Evolutionary conservation across 1,284 basidiomycete genomes (phyloP).

Genomic region (Cronartium ribicola): DNA sequence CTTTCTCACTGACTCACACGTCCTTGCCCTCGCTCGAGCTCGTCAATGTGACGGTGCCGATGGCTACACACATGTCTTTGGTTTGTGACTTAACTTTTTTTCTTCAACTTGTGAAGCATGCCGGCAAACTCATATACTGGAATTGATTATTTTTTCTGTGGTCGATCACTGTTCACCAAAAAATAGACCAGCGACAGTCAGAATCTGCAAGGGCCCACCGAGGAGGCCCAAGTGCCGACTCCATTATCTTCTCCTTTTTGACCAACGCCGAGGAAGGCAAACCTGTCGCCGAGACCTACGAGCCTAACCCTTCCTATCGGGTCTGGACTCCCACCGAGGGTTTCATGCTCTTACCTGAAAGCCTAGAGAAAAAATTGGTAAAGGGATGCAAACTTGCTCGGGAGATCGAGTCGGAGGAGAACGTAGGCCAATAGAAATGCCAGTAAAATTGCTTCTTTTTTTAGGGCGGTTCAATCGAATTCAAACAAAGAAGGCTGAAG

Average conservation of each 20-base stretch:
- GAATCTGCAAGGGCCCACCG: slow-evolving; percentile 10
- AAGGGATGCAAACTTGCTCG: slow-evolving; percentile 11
- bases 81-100: slow-evolving; percentile 19
- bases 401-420: slow-evolving; percentile 22
- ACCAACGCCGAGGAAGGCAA: slow-evolving; percentile 5
- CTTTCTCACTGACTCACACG: slow-evolving; percentile 21
- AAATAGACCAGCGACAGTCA: slow-evolving; percentile 16
- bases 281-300: slow-evolving; percentile 26
- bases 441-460: too few relatives aligned
- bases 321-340: slow-evolving; percentile 28
- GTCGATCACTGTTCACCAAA: neutral
- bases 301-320: slow-evolving; percentile 23
- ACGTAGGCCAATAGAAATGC: too few relatives aligned
- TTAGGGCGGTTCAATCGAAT: too few relatives aligned
- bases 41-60: slow-evolving; percentile 9
- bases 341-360: slow-evolving; percentile 29
- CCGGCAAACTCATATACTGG: neutral
- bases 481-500: too few relatives aligned
- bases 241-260: slow-evolving; percentile 37
- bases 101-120: neutral
- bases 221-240: slow-evolving; percentile 17
- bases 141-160: neutral
- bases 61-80: slow-evolving; percentile 30
- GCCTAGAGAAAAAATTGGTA: slow-evolving; percentile 12
- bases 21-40: slow-evolving; percentile 20